Conservation (phyloP, 1,284 basidiomycete genomes). For the Boletus smithii region DNA sequence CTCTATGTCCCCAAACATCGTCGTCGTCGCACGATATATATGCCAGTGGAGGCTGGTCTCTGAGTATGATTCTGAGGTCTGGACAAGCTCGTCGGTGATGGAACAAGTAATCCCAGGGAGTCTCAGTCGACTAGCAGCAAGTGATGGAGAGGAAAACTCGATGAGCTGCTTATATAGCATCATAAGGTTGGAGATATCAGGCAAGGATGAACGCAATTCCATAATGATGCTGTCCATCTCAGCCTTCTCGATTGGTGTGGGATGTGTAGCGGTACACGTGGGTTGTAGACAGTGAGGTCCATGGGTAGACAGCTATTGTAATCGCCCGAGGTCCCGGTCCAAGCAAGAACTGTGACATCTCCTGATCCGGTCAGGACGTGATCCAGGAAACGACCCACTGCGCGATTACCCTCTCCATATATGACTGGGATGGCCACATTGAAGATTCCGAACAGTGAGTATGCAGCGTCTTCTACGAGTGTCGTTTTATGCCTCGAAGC, state of each 20-base stretch:
- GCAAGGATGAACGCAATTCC: neutral
- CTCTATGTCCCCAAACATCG: neutral
- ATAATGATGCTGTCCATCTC: neutral
- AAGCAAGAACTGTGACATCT: neutral
- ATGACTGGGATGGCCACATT: neutral
- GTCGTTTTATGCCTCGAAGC: conserved; percentile 3
- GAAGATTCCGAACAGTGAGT: conserved; percentile 5
- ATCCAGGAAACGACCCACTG: conserved; percentile 1
- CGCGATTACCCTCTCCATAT: neutral
- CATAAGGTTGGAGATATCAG: neutral
- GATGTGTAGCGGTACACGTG: conserved; percentile 1
- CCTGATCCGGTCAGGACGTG: conserved; percentile 4
- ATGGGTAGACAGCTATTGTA: conserved; percentile 8
- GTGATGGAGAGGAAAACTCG: neutral
- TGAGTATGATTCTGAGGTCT: neutral
- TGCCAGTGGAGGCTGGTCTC: neutral
- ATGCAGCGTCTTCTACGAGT: neutral
- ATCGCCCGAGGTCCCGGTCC: neutral
- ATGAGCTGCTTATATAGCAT: neutral
- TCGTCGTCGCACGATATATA: neutral
- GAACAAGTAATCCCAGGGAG: neutral
- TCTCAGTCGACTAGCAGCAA: neutral
- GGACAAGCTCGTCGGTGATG: neutral
- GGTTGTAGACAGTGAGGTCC: conserved; percentile 3
- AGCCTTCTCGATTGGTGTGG: neutral